These are phyloP conservation scores for Oenanthe sinensis DNA, from an alignment of 129 eudicot species.

Conservation along the genomic window DNA sequence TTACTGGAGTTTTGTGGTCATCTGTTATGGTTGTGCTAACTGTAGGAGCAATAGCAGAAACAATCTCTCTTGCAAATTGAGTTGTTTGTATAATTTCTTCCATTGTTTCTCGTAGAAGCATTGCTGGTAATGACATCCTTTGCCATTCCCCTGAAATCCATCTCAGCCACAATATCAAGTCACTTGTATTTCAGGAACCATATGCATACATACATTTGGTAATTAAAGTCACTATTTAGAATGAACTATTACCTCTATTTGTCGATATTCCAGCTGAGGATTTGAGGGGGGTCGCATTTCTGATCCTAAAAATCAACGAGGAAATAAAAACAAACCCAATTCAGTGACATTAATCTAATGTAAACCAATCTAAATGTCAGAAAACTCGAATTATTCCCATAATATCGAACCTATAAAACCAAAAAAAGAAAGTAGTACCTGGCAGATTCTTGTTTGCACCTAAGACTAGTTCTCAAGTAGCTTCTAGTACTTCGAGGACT, in stretches of 20 bases:
- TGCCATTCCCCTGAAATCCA: slow-evolving; percentile 65
- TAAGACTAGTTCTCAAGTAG: slow-evolving; percentile 49
- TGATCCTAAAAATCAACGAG: slow-evolving; percentile 31
- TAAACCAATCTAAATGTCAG: not conserved
- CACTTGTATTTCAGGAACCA: not conserved
- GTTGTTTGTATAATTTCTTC: slow-evolving; percentile 73
- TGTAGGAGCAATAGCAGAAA: slow-evolving; percentile 28
- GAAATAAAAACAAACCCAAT: not conserved
- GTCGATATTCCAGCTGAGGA: slow-evolving; percentile 66
- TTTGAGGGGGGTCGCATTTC: slow-evolving; percentile 40
- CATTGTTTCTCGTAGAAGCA: slow-evolving; percentile 83
- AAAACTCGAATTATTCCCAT: not conserved
- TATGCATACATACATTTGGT: not conserved
- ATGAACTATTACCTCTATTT: slow-evolving; percentile 26
- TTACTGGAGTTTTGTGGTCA: slow-evolving; percentile 75
- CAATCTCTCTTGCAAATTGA: slow-evolving; percentile 51
- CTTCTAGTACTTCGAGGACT: slow-evolving; percentile 62
- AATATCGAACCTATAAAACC: not conserved
- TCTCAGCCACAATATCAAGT: not conserved
- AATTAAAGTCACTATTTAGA: not conserved
- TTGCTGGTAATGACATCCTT: slow-evolving; percentile 86
- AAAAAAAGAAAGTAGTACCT: slow-evolving; percentile 28
- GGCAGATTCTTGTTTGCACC: slow-evolving; percentile 74
- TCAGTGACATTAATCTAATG: not conserved
- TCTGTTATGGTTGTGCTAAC: slow-evolving; percentile 13